Evolutionary conservation across 129 eudicot species (phyloP).

Genomic region (Flaveria brownii): DNA sequence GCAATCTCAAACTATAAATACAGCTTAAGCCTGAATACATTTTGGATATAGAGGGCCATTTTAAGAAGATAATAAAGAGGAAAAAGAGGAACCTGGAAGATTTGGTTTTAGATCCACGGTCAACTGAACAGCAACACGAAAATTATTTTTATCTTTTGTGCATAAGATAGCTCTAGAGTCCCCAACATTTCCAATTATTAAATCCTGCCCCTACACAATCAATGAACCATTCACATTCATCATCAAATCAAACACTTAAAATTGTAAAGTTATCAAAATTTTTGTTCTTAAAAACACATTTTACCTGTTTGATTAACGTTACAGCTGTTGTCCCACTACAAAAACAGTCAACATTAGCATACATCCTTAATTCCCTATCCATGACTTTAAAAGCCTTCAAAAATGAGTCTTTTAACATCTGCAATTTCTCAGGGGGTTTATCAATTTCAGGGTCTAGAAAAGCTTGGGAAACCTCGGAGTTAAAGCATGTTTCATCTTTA

Average conservation of each 20-base stretch:
- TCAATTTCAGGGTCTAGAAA: conserved; percentile 44
- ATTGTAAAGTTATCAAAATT: background rate
- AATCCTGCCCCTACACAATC: conserved; percentile 66
- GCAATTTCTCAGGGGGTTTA: conserved; percentile 56
- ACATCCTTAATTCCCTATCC: conserved; percentile 78
- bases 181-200: conserved; percentile 75
- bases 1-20: background rate
- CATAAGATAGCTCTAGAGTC: conserved; percentile 81
- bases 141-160: conserved; percentile 51
- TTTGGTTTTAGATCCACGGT: conserved; percentile 83
- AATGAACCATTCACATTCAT: conserved; percentile 18
- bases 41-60: background rate
- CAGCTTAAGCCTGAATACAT: too few species aligned
- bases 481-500: conserved; percentile 47
- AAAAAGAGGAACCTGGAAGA: conserved; percentile 63
- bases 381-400: conserved; percentile 74
- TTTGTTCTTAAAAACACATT: background rate
- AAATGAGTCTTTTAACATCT: conserved; percentile 67
- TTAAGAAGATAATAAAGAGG: background rate
- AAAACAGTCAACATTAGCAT: conserved; percentile 72
- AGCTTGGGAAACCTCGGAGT: conserved; percentile 49
- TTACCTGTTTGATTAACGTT: conserved; percentile 81
- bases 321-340: conserved; percentile 98
- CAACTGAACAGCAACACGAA: conserved; percentile 65
- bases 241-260: conserved; percentile 16